Evolutionary conservation across 2,329 filamentous ascomycete species (phyloP).

Genomic region (Samsoniella hepiali): DNA sequence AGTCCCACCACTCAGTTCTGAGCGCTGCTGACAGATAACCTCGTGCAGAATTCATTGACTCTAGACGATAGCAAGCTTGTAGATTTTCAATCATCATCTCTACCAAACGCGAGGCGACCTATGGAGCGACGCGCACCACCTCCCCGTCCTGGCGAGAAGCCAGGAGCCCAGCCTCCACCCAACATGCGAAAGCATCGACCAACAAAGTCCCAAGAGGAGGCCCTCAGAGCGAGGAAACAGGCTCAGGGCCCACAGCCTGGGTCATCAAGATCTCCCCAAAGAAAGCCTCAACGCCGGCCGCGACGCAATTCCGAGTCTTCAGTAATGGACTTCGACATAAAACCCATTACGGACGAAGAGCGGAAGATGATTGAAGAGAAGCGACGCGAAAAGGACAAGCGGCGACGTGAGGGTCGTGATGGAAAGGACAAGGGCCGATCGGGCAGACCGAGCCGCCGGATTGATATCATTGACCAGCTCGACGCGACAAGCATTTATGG

Average conservation of each 20-base stretch:
- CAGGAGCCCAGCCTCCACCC: background rate
- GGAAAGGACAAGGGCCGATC: slow-evolving; percentile 46
- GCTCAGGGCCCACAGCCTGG: slow-evolving; percentile 20
- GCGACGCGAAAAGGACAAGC: slow-evolving; percentile 19
- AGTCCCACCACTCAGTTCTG: background rate
- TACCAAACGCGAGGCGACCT: slow-evolving; percentile 10
- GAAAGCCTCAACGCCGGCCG: slow-evolving; percentile 47
- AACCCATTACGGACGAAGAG: slow-evolving; percentile 56
- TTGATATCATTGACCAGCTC: slow-evolving; percentile 94
- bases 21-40: slow-evolving; percentile 12
- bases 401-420: slow-evolving; percentile 43
- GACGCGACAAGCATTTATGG: slow-evolving; percentile 96
- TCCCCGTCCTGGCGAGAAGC: slow-evolving; percentile 21
- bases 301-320: slow-evolving; percentile 81
- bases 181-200: slow-evolving; percentile 50
- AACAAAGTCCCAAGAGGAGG: slow-evolving; percentile 64
- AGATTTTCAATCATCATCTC: slow-evolving; percentile 21
- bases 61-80: slow-evolving; percentile 56
- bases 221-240: slow-evolving; percentile 44
- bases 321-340: slow-evolving; percentile 55
- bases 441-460: slow-evolving; percentile 47
- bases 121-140: slow-evolving; percentile 14
- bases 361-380: slow-evolving; percentile 34
- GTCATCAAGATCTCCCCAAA: slow-evolving; percentile 38
- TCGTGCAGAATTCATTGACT: slow-evolving; percentile 62